These are phyloP conservation scores for Paecilomyces formosus DNA, from an alignment of 2,329 filamentous ascomycete species.

Conservation along the genomic window DNA sequence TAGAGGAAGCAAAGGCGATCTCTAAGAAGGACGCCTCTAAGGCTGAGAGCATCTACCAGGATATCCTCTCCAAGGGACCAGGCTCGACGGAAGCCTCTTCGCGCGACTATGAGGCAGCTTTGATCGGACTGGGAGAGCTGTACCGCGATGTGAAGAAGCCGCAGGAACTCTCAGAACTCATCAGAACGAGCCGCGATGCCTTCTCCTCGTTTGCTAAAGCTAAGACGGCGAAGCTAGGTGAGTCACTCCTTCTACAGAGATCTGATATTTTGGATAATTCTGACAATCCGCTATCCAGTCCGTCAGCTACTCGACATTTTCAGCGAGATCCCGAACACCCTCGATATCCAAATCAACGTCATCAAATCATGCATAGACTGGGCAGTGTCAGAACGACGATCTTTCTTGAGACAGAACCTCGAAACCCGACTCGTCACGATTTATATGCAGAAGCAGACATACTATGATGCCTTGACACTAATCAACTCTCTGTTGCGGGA, in stretches of 20 bases:
- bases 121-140: conserved; percentile 84
- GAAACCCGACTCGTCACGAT: conserved; percentile 90
- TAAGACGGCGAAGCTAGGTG: conserved; percentile 97
- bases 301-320: conserved; percentile 95
- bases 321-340: conserved; percentile 84
- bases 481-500: conserved; percentile 96
- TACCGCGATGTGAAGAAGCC: conserved; percentile 76
- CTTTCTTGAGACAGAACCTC: conserved; percentile 95
- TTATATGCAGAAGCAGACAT: conserved; percentile 95
- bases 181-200: conserved; percentile 82
- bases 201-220: conserved; percentile 97
- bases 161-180: conserved; percentile 78
- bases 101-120: conserved; percentile 82
- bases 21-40: conserved; percentile 72
- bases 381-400: conserved; percentile 88
- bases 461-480: conserved; percentile 92
- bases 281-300: conserved; percentile 47
- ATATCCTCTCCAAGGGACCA: conserved; percentile 78
- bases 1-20: conserved; percentile 83
- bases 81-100: conserved; percentile 78
- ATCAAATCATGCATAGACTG: conserved; percentile 99
- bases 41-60: conserved; percentile 82
- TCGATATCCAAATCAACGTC: conserved; percentile 87
- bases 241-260: conserved; percentile 19
- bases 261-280: not conserved